phyloP scores from a whole-genome alignment of 2,329 filamentous ascomycete species.

The Tetracladium maxilliforme region DNA sequence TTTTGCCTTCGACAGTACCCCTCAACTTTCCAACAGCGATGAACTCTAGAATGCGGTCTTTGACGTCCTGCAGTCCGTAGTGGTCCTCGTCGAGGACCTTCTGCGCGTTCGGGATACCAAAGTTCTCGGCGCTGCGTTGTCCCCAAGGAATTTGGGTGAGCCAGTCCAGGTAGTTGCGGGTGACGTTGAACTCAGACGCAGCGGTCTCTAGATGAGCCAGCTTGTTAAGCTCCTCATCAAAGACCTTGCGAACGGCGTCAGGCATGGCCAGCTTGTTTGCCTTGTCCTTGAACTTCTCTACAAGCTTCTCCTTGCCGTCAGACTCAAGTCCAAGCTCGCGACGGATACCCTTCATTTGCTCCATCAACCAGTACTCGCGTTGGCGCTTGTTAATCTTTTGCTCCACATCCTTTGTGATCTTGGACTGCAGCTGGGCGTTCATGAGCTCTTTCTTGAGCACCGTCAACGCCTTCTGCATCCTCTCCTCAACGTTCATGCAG shows the following conservation, averaged over 20 bases:
- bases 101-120: constrained; percentile 83
- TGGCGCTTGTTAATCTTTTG: constrained; percentile 95
- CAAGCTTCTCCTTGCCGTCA: constrained; percentile 94
- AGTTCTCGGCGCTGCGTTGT: constrained; percentile 88
- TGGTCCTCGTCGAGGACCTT: constrained; percentile 91
- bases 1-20: constrained; percentile 95
- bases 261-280: constrained; percentile 90
- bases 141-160: constrained; percentile 97
- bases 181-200: constrained; percentile 97
- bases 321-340: constrained; percentile 92
- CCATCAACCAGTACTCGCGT: constrained; percentile 96
- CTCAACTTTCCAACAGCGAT: constrained; percentile 96
- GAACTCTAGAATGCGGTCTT: constrained; percentile 95
- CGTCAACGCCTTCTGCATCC: constrained; percentile 79
- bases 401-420: constrained; percentile 96
- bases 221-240: constrained; percentile 97
- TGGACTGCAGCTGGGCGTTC: constrained; percentile 92
- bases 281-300: constrained; percentile 96
- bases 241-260: constrained; percentile 90
- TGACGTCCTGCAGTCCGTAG: constrained; percentile 93
- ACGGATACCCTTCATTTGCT: constrained; percentile 98
- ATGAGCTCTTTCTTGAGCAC: constrained; percentile 97
- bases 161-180: constrained; percentile 96
- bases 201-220: constrained; percentile 88
- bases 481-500: constrained; percentile 79